Conservation (phyloP, 176 grass and related monocot species). For the Eleusine coracana region DNA sequence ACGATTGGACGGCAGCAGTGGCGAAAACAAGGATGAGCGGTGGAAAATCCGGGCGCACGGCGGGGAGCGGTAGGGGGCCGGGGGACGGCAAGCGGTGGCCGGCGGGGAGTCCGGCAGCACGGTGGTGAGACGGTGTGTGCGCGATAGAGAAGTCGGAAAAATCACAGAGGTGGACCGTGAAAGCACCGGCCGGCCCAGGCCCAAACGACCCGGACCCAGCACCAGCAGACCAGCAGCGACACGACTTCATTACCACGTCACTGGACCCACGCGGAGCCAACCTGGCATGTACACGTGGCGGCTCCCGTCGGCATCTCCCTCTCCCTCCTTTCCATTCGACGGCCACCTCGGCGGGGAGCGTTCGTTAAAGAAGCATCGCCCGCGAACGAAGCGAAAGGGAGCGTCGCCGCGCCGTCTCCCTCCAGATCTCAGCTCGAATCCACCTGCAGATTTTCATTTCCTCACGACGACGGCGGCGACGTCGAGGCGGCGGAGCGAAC, state of each 20-base stretch:
- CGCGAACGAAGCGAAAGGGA: slow-evolving; percentile 38
- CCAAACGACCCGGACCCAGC: not conserved
- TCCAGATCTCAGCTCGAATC: slow-evolving; percentile 52
- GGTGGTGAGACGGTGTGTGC: too few relatives aligned
- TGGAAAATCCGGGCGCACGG: not conserved
- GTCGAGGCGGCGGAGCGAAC: slow-evolving; percentile 11
- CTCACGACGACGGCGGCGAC: not conserved
- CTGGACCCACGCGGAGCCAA: slow-evolving; percentile 1
- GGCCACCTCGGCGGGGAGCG: slow-evolving; percentile 37
- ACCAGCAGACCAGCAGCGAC: not conserved
- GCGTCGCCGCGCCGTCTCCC: slow-evolving; percentile 39
- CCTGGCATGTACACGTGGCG: slow-evolving; percentile 29
- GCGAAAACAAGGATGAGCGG: too few relatives aligned
- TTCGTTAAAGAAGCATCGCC: slow-evolving; percentile 35
- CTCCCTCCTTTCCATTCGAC: slow-evolving; percentile 9
- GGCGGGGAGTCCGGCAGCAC: slow-evolving; percentile 10
- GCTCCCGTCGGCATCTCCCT: not conserved
- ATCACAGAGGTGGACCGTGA: slow-evolving; percentile 7
- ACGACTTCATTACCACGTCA: slow-evolving; percentile 36
- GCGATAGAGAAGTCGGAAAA: not conserved
- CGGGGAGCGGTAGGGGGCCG: not conserved
- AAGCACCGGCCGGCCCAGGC: not conserved
- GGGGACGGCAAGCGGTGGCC: not conserved
- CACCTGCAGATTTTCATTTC: slow-evolving; percentile 27
- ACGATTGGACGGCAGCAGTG: not conserved